Evolutionary conservation across 495 filamentous ascomycete species (phyloP), one percentile per base, ranked within the genome.

Genomic region (Aspergillus cavernicola): DNA sequence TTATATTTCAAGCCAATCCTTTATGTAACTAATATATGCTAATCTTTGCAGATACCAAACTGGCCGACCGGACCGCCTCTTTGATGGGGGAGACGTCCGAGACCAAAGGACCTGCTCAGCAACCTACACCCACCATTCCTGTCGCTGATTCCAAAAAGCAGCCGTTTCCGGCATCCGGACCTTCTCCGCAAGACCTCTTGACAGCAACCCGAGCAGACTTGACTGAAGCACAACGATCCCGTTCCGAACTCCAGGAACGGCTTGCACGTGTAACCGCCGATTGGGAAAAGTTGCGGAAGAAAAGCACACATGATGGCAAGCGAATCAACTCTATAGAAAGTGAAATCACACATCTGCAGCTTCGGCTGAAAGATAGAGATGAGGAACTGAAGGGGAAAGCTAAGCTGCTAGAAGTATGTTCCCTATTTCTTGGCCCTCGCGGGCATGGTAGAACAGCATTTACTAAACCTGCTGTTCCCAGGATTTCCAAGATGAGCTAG

Each of bases 401-500:
- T 8, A 89, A 89, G 64, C 70, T 95, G 53, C 71, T 96, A 2
- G 86, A 89, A 70, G 86, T 88, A 75, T 15, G 73, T 22, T 46
- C 9, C 58, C n/a, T 48, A 19, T 23, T 37, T n/a, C n/a, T 10
- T 26, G 16, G 39, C 15, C 12, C 23, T 32, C 8, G 19, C 9
- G 22, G 9, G n/a, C n/a, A 12, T 51, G 36, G 7, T 26, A 16
- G 31, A 45, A 11, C 5, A 11, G 22, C 18, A 10, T 37, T 46
- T 15, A 46, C 41, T 51, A 24, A 52, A 4, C 19, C n/a, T n/a
- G 20, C 31, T 58, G 35, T 40, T 6, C 19, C n/a, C 57, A 89
- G 81, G 83, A 91, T 60, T 84, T 95, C 52, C 92, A 97, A 68
- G 92, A 96, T 68, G 92, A 97, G 62, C 81, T 93, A 57, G 80